Evolutionary conservation across 2,329 filamentous ascomycete species (phyloP).

Genomic region (Xylariaceae sp.): DNA sequence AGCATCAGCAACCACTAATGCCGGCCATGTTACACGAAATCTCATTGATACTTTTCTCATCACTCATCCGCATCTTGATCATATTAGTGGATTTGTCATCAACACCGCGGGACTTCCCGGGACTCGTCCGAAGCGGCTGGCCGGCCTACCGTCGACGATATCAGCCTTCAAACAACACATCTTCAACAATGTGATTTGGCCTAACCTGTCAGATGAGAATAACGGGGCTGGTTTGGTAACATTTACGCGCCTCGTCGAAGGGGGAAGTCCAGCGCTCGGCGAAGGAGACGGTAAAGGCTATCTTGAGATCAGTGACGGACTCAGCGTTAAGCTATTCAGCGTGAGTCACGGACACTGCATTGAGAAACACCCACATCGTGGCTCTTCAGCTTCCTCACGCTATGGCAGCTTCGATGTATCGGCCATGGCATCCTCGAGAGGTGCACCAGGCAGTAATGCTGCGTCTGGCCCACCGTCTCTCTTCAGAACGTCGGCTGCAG

Average conservation of each 20-base stretch:
- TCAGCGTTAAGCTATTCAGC: constrained; percentile 86
- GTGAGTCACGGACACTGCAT: constrained; percentile 92
- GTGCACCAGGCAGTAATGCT: constrained; percentile 32
- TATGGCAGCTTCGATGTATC: constrained; percentile 56
- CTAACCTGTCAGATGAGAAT: constrained; percentile 94
- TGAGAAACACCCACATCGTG: constrained; percentile 71
- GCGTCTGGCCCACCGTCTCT: constrained; percentile 33
- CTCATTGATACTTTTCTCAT: constrained; percentile 89
- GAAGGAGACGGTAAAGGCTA: constrained; percentile 83
- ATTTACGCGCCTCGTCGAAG: constrained; percentile 86
- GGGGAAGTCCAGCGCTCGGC: constrained; percentile 83
- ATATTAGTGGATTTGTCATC: constrained; percentile 88
- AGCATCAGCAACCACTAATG: constrained; percentile 74
- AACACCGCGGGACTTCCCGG: constrained; percentile 89
- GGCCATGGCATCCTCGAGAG: constrained; percentile 32
- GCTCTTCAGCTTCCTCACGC: constrained; percentile 59
- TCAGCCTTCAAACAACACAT: constrained; percentile 91
- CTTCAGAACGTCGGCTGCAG: constrained; percentile 39
- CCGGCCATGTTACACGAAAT: constrained; percentile 76
- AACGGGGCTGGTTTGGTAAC: constrained; percentile 91
- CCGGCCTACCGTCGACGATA: constrained; percentile 87
- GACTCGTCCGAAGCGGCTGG: constrained; percentile 81
- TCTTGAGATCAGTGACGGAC: constrained; percentile 83
- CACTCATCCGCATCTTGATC: constrained; percentile 96
- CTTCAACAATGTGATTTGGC: constrained; percentile 98